These are phyloP conservation scores for Macrophomina pseudophaseolina DNA, from an alignment of 2,329 filamentous ascomycete species.

Conservation along the genomic window DNA sequence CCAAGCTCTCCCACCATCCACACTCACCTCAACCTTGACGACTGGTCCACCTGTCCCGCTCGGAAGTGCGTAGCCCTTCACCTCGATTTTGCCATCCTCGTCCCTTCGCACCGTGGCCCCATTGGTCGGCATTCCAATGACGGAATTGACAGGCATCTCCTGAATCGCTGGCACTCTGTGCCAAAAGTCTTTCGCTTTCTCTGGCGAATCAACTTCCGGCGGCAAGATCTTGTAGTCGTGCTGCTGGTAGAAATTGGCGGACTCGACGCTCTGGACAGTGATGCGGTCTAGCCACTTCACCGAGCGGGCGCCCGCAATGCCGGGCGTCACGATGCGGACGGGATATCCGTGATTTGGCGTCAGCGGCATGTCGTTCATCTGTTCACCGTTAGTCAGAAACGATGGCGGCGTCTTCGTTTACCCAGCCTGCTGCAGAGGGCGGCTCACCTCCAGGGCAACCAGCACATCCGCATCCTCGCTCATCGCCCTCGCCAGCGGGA, in stretches of 20 bases:
- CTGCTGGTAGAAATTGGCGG: constrained; percentile 62
- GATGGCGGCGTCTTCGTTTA: too few species aligned
- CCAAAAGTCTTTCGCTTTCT: constrained; percentile 61
- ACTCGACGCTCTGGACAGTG: constrained; percentile 57
- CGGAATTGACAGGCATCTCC: constrained; percentile 63
- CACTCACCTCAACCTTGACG: constrained; percentile 58
- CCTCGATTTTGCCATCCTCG: constrained; percentile 51
- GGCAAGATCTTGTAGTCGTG: constrained; percentile 66
- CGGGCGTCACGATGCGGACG: constrained; percentile 58
- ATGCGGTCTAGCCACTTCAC: constrained; percentile 64
- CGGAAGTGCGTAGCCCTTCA: constrained; percentile 63
- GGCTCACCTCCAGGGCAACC: constrained; percentile 50
- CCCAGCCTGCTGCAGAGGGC: too few species aligned
- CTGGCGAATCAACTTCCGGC: constrained; percentile 54
- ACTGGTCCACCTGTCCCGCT: constrained; percentile 59
- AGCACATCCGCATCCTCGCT: constrained; percentile 52
- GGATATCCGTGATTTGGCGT: constrained; percentile 57
- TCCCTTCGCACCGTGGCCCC: constrained; percentile 50
- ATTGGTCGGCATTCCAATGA: constrained; percentile 55
- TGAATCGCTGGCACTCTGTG: constrained; percentile 55
- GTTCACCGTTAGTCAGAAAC: too few species aligned
- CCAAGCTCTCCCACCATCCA: constrained; percentile 57
- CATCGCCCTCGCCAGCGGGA: constrained; percentile 55
- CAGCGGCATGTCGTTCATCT: constrained; percentile 57
- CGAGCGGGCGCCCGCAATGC: constrained; percentile 58